Percentiles rank a stretch among this genome's conserved stretches.
Conservation (phyloP, 441 rosid genomes). For the Syzygium malaccense region DNA sequence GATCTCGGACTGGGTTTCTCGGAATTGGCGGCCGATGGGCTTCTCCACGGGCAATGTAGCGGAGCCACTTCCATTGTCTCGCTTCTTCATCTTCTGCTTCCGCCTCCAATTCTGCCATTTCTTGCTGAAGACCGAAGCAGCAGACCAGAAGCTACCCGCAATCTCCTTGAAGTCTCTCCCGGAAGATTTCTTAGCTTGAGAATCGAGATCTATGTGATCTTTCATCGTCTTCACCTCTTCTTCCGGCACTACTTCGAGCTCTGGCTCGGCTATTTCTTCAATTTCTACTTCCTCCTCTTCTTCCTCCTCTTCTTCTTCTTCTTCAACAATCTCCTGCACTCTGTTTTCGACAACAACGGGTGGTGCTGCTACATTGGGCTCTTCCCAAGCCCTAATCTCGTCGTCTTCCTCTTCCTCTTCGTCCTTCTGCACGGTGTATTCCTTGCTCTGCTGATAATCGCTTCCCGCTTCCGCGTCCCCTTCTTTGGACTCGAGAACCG, state of each 20-base stretch:
- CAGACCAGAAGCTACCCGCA: conserved; percentile 95
- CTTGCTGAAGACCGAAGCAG: conserved; percentile 95
- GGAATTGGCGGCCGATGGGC: conserved; percentile 82
- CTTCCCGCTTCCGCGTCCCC: conserved; percentile 25
- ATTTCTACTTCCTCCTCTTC: conserved; percentile 23
- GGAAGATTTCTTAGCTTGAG: conserved; percentile 70
- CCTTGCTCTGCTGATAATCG: conserved; percentile 22
- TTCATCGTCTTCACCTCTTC: conserved; percentile 82
- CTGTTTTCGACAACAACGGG: conserved; percentile 32
- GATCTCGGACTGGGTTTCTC: conserved; percentile 97
- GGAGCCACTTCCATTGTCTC: conserved; percentile 41
- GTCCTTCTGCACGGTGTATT: conserved; percentile 21
- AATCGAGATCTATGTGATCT: conserved; percentile 92
- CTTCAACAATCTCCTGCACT: conserved; percentile 50
- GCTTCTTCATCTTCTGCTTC: conserved; percentile 91
- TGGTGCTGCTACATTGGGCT: conserved; percentile 35
- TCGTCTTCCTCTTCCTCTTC: conserved; percentile 16
- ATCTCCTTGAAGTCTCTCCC: conserved; percentile 62
- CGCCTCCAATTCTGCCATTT: conserved; percentile 95
- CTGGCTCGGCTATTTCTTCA: conserved; percentile 19
- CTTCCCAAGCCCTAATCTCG: conserved; percentile 40
- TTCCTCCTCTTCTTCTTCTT: conserved; percentile 21
- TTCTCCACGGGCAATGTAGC: conserved; percentile 93
- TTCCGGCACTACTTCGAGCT: conserved; percentile 17
- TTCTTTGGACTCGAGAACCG: conserved; percentile 60